These are phyloP conservation scores for Luffa acutangula DNA, from an alignment of 306 rosid genomes.

Conservation along the genomic window DNA sequence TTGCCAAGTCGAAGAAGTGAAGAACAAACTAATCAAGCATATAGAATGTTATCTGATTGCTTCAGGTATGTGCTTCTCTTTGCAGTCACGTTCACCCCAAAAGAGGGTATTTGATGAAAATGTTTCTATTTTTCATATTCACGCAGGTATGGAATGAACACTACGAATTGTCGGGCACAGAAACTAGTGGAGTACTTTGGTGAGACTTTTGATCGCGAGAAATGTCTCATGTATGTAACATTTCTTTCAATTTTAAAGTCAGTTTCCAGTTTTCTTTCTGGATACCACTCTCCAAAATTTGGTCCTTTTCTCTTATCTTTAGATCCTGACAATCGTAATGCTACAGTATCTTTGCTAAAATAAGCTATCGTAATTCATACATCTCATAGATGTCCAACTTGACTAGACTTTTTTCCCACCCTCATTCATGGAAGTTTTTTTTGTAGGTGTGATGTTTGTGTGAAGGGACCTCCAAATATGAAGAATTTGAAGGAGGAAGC, in stretches of 20 bases:
- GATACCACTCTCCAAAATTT: background rate
- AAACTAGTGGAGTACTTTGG: conserved; percentile 82
- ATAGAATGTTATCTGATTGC: conserved; percentile 76
- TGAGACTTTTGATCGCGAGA: conserved; percentile 46
- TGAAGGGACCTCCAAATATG: conserved; percentile 60
- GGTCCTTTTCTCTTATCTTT: background rate
- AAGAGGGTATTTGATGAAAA: background rate
- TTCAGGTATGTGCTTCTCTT: conserved; percentile 58
- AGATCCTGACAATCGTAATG: background rate
- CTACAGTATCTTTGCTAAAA: background rate
- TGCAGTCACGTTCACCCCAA: conserved; percentile 1
- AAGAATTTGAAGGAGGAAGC: conserved; percentile 74
- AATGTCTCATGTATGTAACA: conserved; percentile 64
- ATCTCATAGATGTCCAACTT: background rate
- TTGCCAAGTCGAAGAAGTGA: conserved; percentile 73
- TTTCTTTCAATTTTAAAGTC: background rate
- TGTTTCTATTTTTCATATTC: background rate
- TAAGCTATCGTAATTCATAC: background rate
- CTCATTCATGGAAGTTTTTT: background rate
- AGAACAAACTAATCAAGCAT: conserved; percentile 64
- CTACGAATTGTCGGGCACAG: conserved; percentile 72
- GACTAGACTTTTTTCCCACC: background rate
- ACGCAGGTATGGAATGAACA: conserved; percentile 78
- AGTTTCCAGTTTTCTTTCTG: background rate
- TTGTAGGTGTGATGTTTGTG: conserved; percentile 83